Percentiles rank a stretch among this genome's conserved stretches.
phyloP scores from a whole-genome alignment of 2,329 filamentous ascomycete genomes.

The Venturia oleaginea region DNA sequence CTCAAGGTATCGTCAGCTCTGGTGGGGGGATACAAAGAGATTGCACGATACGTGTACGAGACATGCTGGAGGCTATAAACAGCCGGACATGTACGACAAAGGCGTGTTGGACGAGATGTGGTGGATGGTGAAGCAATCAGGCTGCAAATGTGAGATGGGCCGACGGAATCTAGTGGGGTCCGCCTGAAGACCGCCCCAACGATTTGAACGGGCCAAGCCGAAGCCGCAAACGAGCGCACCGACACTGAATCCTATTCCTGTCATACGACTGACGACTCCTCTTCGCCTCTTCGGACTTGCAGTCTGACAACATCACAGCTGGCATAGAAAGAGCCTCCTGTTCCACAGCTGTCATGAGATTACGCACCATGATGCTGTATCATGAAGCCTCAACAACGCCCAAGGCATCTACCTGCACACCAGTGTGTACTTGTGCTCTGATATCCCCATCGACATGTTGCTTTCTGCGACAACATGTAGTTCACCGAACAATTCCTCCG shows the following conservation, averaged over 20 bases:
- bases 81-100: background rate
- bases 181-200: background rate
- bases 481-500: background rate
- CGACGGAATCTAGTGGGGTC: background rate
- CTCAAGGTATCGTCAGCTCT: background rate
- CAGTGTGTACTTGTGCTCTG: background rate
- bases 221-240: background rate
- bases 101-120: background rate
- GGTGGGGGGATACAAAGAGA: background rate
- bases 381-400: background rate
- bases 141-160: background rate
- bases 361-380: background rate
- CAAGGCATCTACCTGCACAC: background rate
- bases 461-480: background rate
- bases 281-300: background rate
- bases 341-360: background rate
- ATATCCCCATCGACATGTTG: background rate
- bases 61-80: slow-evolving; percentile 7
- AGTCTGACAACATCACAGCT: background rate
- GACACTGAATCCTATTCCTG: background rate
- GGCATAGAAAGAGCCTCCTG: background rate
- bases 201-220: background rate
- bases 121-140: background rate
- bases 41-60: slow-evolving; percentile 6
- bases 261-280: too few species aligned